Evolutionary conservation across 768 basidiomycete genomes (phyloP).

Genomic region (Rhizopogon vulgaris): DNA sequence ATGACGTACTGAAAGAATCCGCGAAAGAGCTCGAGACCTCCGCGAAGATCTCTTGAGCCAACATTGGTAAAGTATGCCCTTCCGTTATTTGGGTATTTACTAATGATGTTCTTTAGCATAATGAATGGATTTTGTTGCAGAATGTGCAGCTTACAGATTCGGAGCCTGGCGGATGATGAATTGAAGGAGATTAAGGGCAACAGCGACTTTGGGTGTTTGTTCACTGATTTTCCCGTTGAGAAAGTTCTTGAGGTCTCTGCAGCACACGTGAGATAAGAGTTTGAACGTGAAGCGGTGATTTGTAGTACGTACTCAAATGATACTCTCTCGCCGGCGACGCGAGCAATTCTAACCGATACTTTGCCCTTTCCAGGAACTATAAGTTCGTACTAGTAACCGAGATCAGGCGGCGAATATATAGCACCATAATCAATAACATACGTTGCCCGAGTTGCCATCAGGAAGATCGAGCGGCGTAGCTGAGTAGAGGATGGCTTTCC

Average conservation of each 20-base stretch:
- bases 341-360: constrained; percentile 26
- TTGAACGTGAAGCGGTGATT: not conserved
- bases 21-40: constrained; percentile 37
- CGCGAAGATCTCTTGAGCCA: constrained; percentile 21
- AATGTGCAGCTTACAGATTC: constrained; percentile 32
- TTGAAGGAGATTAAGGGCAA: constrained; percentile 43
- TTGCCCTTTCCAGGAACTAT: constrained; percentile 33
- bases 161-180: constrained; percentile 43
- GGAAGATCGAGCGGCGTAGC: constrained; percentile 19
- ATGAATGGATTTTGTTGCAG: not conserved
- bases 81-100: constrained; percentile 40
- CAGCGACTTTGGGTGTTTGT: constrained; percentile 22
- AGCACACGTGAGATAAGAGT: not conserved
- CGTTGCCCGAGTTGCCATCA: constrained; percentile 26
- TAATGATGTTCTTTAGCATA: constrained; percentile 9
- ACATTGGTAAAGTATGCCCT: constrained; percentile 39
- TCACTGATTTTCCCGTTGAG: constrained; percentile 18
- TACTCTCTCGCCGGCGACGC: constrained; percentile 33
- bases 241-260: constrained; percentile 23
- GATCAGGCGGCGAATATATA: not conserved
- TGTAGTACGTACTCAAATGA: constrained; percentile 12
- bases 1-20: constrained; percentile 45
- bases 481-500: constrained; percentile 37
- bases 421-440: constrained; percentile 9
- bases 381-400: not conserved